Evolutionary conservation across 495 filamentous ascomycete species (phyloP).

Genomic region (Neurospora sp.): DNA sequence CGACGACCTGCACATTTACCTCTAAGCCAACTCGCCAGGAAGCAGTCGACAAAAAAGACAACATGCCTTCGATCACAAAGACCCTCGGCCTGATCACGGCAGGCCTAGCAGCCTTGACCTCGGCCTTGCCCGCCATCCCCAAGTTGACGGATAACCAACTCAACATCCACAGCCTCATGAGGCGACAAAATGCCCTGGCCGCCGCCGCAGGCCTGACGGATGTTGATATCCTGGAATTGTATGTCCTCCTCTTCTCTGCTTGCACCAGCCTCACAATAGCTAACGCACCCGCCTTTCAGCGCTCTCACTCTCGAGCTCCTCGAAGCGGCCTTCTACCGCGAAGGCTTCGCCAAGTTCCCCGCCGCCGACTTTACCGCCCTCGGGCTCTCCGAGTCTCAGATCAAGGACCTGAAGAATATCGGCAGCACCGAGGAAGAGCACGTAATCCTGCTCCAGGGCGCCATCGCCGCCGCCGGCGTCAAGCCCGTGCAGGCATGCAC

Average conservation of each 20-base stretch:
- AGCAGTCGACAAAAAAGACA: constrained; percentile 11
- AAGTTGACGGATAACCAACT: constrained; percentile 31
- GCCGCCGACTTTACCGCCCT: constrained; percentile 47
- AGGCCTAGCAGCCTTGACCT: constrained; percentile 34
- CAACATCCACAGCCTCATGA: constrained; percentile 34
- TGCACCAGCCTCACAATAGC: neutral
- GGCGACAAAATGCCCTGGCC: constrained; percentile 43
- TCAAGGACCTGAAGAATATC: constrained; percentile 41
- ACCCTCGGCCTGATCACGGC: constrained; percentile 33
- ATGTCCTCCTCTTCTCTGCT: constrained; percentile 15
- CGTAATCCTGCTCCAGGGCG: constrained; percentile 44
- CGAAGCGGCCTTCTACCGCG: constrained; percentile 50
- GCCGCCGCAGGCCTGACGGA: constrained; percentile 45
- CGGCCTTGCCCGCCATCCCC: constrained; percentile 34
- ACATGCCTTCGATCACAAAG: constrained; percentile 37
- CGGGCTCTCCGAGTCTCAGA: constrained; percentile 37
- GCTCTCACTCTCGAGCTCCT: constrained; percentile 57
- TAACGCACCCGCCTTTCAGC: constrained; percentile 26
- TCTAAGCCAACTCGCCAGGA: neutral
- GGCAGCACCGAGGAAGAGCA: constrained; percentile 47
- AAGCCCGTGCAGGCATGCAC: constrained; percentile 48
- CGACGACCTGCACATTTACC: constrained; percentile 2
- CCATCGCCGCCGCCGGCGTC: constrained; percentile 43
- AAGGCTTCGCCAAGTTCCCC: constrained; percentile 51
- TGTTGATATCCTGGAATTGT: constrained; percentile 65